A percentile compares a stretch with the other conserved stretches of the same genome.
Evolutionary conservation across 169 alveolate species (phyloP).

Genomic region (Plasmodium cynomolgi): DNA sequence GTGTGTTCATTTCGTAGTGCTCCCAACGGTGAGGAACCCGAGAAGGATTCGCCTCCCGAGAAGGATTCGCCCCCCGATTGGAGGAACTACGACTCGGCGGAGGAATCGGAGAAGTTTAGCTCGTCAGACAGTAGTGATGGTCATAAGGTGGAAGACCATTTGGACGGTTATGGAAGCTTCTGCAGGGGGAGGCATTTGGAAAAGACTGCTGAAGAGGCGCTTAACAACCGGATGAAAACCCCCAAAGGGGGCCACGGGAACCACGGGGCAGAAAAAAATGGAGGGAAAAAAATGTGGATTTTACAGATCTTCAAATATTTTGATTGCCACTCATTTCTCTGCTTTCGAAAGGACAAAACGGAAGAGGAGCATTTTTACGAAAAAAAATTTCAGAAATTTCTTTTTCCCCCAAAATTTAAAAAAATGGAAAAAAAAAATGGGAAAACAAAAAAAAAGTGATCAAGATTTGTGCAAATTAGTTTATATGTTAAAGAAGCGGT

Average conservation of each 20-base stretch:
- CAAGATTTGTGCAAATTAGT: not conserved
- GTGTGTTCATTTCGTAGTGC: not conserved
- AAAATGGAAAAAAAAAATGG: slow-evolving; percentile 16
- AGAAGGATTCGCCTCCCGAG: not conserved
- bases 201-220: not conserved
- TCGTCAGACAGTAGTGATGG: slow-evolving; percentile 21
- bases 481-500: not conserved
- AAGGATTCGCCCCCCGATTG: not conserved
- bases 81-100: not conserved
- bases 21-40: not conserved
- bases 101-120: slow-evolving; percentile 52
- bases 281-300: slow-evolving; percentile 20
- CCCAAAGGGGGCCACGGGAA: not conserved
- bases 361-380: slow-evolving; percentile 55
- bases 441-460: not conserved
- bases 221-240: not conserved
- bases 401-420: slow-evolving; percentile 14
- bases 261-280: not conserved
- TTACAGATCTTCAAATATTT: slow-evolving; percentile 49
- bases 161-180: slow-evolving; percentile 20
- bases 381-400: slow-evolving; percentile 25
- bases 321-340: slow-evolving; percentile 29
- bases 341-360: slow-evolving; percentile 34
- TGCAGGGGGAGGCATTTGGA: not conserved
- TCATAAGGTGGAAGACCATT: not conserved